Conservation (phyloP, 2,329 filamentous ascomycete genomes). For the Stemphylium lycopersici region DNA sequence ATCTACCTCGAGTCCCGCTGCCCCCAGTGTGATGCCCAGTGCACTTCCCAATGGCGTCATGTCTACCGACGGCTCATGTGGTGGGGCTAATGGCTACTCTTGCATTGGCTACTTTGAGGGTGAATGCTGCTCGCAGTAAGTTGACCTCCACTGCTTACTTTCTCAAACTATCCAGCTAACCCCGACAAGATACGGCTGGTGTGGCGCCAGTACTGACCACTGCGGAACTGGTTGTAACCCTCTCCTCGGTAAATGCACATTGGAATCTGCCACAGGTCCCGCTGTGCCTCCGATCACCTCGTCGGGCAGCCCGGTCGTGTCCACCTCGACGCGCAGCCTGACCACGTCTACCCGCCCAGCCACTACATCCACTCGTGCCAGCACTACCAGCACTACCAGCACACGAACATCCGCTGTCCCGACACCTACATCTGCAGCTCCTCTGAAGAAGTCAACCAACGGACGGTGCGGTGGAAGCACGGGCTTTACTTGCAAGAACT, state of each 20-base stretch:
- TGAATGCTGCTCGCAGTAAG: slow-evolving; percentile 28
- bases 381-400: not conserved
- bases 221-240: slow-evolving; percentile 11
- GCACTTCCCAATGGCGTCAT: slow-evolving; percentile 8
- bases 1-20: not conserved
- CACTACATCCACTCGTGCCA: not conserved
- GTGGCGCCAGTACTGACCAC: slow-evolving; percentile 9
- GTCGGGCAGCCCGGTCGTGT: not conserved
- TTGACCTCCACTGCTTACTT: not conserved
- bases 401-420: slow-evolving; percentile 2
- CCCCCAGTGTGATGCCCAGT: too few relatives aligned
- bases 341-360: slow-evolving; percentile 3
- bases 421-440: not conserved
- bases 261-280: not conserved
- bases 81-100: slow-evolving; percentile 15
- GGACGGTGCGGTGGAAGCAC: slow-evolving; percentile 1
- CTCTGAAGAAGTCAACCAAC: not conserved
- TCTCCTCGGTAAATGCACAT: slow-evolving; percentile 7
- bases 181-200: slow-evolving; percentile 10
- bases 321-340: not conserved
- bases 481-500: slow-evolving; percentile 7
- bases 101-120: slow-evolving; percentile 23
- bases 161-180: not conserved
- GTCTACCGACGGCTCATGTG: slow-evolving; percentile 20
- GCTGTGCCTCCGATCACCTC: not conserved